A percentile compares a stretch with the other conserved stretches of the same genome.
These are phyloP conservation scores for Coemansia sp. DNA, from an alignment of 192 early-diverging fungal species.

Conservation along the genomic window DNA sequence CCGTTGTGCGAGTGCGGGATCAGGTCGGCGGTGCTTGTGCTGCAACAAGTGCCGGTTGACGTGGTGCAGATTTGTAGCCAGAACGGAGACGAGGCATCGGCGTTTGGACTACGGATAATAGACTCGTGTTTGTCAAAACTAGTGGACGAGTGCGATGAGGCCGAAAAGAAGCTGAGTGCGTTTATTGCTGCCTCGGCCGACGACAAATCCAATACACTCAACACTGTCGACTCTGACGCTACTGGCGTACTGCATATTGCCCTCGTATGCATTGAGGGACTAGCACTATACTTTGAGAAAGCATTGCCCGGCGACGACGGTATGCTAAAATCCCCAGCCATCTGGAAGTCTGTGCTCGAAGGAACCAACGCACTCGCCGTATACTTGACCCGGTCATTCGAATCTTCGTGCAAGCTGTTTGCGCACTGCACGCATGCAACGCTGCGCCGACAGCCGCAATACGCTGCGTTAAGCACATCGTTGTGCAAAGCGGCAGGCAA, in stretches of 20 bases:
- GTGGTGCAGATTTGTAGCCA: conserved; percentile 32
- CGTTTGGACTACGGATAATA: conserved; percentile 20
- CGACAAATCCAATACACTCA: neutral
- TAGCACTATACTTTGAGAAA: conserved; percentile 11
- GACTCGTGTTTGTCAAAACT: conserved; percentile 29
- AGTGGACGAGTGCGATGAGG: conserved; percentile 14
- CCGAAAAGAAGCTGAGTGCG: conserved; percentile 7
- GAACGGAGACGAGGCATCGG: conserved; percentile 4
- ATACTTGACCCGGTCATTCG: conserved; percentile 27
- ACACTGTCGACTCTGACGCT: neutral
- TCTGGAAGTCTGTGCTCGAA: conserved; percentile 39
- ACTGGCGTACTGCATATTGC: conserved; percentile 1
- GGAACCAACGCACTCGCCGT: conserved; percentile 22
- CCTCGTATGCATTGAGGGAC: neutral
- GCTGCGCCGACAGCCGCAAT: conserved; percentile 1
- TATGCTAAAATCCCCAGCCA: conserved; percentile 22
- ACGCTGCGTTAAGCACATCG: neutral
- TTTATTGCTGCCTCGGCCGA: neutral
- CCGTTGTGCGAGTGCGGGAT: conserved; percentile 24
- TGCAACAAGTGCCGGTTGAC: conserved; percentile 17
- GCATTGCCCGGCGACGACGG: conserved; percentile 21
- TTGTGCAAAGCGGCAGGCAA: conserved; percentile 11
- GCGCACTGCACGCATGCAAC: conserved; percentile 7
- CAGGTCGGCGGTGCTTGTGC: conserved; percentile 7
- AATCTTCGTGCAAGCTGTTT: conserved; percentile 18